Conservation (phyloP, 1,139 yeast species). For the Suhomyces wounanorum region DNA sequence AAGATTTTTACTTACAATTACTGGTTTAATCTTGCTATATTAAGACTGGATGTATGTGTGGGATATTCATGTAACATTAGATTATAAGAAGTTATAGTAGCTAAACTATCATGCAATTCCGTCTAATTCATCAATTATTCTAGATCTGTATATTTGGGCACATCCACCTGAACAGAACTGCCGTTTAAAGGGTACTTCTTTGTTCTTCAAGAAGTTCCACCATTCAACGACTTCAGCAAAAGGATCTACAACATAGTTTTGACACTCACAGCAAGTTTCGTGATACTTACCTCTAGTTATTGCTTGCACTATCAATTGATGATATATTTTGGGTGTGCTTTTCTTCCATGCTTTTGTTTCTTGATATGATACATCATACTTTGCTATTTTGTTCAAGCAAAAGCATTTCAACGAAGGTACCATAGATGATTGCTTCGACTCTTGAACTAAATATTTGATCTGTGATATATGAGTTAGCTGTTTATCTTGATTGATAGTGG, state of each 20-base stretch:
- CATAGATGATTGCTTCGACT: conserved; percentile 8
- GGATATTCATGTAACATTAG: background rate
- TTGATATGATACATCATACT: conserved; percentile 44
- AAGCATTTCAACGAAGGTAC: conserved; percentile 45
- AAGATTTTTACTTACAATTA: too few species aligned
- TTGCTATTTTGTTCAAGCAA: conserved; percentile 45
- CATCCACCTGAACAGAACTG: conserved; percentile 50
- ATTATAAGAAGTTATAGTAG: background rate
- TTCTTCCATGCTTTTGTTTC: conserved; percentile 50
- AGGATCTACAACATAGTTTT: conserved; percentile 44
- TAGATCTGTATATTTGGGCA: conserved; percentile 25
- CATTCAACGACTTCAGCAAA: conserved; percentile 59
- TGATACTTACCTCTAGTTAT: conserved; percentile 45
- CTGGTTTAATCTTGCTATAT: too few species aligned
- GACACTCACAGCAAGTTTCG: conserved; percentile 55
- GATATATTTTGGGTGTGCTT: conserved; percentile 36
- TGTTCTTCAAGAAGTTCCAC: conserved; percentile 55
- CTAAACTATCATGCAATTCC: conserved; percentile 7
- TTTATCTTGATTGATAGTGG: conserved; percentile 16
- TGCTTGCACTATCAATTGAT: conserved; percentile 43
- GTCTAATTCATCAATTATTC: conserved; percentile 6
- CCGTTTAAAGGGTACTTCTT: conserved; percentile 43
- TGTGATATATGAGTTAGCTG: conserved; percentile 28
- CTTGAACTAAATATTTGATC: conserved; percentile 19
- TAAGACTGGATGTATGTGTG: background rate